Evolutionary conservation across 148 eudicot species (phyloP).

Genomic region (Hydrangea macrophylla): DNA sequence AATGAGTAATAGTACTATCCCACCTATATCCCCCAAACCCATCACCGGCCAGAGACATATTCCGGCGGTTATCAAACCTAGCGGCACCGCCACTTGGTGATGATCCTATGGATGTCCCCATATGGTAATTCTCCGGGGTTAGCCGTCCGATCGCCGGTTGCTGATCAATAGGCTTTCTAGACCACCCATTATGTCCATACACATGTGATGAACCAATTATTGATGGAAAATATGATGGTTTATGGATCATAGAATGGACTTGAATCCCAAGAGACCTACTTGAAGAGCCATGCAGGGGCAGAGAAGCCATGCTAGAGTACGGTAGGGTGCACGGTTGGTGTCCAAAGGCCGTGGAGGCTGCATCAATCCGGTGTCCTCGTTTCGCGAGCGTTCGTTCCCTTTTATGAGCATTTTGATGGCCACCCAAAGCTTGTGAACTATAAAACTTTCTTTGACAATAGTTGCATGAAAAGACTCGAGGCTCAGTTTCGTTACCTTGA

Average conservation of each 20-base stretch:
- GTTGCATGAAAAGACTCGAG: constrained; percentile 74
- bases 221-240: constrained; percentile 9
- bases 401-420: constrained; percentile 94
- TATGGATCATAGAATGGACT: constrained; percentile 45
- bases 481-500: constrained; percentile 34
- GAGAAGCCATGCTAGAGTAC: constrained; percentile 36
- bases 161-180: constrained; percentile 53
- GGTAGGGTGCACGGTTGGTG: neutral
- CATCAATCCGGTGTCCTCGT: constrained; percentile 22
- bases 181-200: constrained; percentile 40
- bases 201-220: constrained; percentile 6
- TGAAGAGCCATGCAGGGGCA: constrained; percentile 38
- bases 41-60: constrained; percentile 30
- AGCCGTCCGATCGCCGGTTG: constrained; percentile 53
- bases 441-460: constrained; percentile 81
- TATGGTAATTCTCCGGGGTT: constrained; percentile 18
- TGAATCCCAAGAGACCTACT: constrained; percentile 41
- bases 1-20: constrained; percentile 25
- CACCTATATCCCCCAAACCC: constrained; percentile 27
- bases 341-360: neutral
- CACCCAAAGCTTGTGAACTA: constrained; percentile 94
- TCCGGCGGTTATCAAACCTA: constrained; percentile 40
- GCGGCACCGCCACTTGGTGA: constrained; percentile 37
- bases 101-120: constrained; percentile 10
- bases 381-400: constrained; percentile 62